Evolutionary conservation across 1,139 yeast genomes (phyloP).

Genomic region (Yamadazyma membranifaciens): DNA sequence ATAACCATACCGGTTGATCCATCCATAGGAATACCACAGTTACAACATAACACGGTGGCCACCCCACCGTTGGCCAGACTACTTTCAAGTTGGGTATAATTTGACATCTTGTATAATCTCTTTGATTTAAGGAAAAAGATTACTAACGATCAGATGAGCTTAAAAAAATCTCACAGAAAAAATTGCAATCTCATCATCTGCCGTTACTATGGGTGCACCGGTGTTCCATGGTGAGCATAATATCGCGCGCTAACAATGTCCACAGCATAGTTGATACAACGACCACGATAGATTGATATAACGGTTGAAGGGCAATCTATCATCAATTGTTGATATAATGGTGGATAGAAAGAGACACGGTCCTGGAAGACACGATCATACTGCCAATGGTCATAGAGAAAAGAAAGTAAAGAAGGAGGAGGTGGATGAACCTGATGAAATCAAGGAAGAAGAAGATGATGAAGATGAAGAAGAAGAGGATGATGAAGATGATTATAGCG

Average conservation of each 20-base stretch:
- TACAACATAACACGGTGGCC: slow-evolving; percentile 94
- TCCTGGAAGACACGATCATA: slow-evolving; percentile 30
- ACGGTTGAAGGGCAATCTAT: background rate
- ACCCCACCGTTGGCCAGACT: slow-evolving; percentile 28
- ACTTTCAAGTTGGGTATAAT: slow-evolving; percentile 45
- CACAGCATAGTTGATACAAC: too few species aligned
- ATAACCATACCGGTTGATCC: slow-evolving; percentile 91
- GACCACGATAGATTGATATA: too few species aligned
- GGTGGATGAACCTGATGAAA: slow-evolving; percentile 11
- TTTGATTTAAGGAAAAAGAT: slow-evolving; percentile 1
- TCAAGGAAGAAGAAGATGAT: slow-evolving; percentile 12
- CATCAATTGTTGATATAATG: slow-evolving; percentile 17
- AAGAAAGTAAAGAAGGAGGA: slow-evolving; percentile 21
- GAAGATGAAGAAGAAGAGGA: slow-evolving; percentile 10
- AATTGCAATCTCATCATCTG: background rate
- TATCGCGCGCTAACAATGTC: too few species aligned
- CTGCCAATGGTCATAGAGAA: slow-evolving; percentile 19
- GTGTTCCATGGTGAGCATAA: background rate
- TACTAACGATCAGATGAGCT: slow-evolving; percentile 5
- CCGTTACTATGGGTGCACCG: background rate
- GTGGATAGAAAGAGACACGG: slow-evolving; percentile 32
- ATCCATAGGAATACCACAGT: slow-evolving; percentile 98
- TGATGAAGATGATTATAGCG: slow-evolving; percentile 20
- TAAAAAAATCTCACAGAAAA: too few species aligned
- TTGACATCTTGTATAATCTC: slow-evolving; percentile 34